A percentile compares a stretch with the other conserved stretches of the same genome.
phyloP scores from a whole-genome alignment of 257 asterid genomes.

The Primulina tabacum region DNA sequence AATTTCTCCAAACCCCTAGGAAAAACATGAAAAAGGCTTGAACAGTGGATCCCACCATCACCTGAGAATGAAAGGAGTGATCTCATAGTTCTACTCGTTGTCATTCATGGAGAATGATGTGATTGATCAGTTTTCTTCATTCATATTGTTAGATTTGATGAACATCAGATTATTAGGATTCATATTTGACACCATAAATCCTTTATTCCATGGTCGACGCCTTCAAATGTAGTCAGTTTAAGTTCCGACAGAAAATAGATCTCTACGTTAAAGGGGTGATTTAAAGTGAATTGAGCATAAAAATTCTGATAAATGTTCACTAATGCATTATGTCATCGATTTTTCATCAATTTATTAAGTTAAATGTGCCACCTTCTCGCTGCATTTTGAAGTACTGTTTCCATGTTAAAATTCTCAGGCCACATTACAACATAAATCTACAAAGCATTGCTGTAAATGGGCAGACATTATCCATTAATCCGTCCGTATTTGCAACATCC shows the following conservation, averaged over 20 bases:
- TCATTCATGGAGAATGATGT: too few species aligned
- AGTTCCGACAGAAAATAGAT: not conserved
- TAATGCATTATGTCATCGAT: not conserved
- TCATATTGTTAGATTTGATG: not conserved
- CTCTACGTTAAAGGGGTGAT: not conserved
- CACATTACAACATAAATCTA: constrained; percentile 86
- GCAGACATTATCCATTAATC: constrained; percentile 61
- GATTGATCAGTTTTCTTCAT: too few species aligned
- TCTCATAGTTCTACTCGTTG: too few species aligned
- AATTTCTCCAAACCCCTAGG: too few species aligned
- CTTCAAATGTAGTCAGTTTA: not conserved
- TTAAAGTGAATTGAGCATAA: not conserved
- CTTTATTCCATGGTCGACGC: not conserved
- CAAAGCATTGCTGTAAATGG: constrained; percentile 85
- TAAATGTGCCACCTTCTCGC: too few species aligned
- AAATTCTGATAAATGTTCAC: not conserved
- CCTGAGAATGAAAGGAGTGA: too few species aligned
- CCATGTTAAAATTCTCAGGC: constrained; percentile 45
- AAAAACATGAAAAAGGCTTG: too few species aligned
- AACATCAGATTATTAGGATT: not conserved
- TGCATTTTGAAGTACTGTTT: not conserved
- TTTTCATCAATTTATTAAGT: not conserved
- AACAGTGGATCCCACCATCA: too few species aligned
- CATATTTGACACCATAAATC: not conserved
- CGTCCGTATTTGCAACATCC: constrained; percentile 73